Evolutionary conservation across 1,284 basidiomycete species (phyloP), one percentile per base, ranked within the genome.

Genomic region (Melampsora americana): DNA sequence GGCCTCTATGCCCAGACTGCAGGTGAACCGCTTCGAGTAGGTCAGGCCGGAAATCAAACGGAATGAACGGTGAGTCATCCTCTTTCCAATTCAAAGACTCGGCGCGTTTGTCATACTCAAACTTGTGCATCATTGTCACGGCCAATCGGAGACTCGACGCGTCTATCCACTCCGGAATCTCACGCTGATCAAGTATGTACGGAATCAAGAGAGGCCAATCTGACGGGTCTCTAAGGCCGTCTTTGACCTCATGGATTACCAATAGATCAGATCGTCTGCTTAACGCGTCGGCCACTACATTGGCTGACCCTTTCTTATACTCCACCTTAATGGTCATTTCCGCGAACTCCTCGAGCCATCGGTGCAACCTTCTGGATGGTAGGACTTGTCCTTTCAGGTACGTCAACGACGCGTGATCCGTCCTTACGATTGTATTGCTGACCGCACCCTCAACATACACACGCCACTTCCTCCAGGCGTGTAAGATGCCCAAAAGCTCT

Each of bases 361-460:
- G 79, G 0, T 79, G 78, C 70, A 86, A 85, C 0, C 81, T 66
- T 0, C 78, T 62, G 0, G 83, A 84, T 0, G 86, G 79, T 14
- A 85, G 79, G 2, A 78, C 66, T 69, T 87, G 85, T 0, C 77
- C 78, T 0, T 78, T 1, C 61, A 86, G 85, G 70, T 83, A 81
- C 46, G 85, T 80, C 0, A 87, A 79, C 0, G 83, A 85, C 0
- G 78, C 60, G 74, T 87, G 86, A 77, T 86, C 84, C 0, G 84
- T 85, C 60, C 81, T 82, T 1, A 86, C 78, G 0, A 69, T 53
- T 48, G 86, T 82, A 0, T 68, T 79, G 5, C 7, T 20, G 1
- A 64, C 61, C 0, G 77, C 59, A 0, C 84, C 84, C 1, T 75
- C 59, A 16, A 78, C 28, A 26, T 78, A 73, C 2, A 65, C 35